A percentile compares a stretch with the other conserved stretches of the same genome.
Evolutionary conservation across 768 basidiomycete species (phyloP).

Genomic region (Mycena amicta): DNA sequence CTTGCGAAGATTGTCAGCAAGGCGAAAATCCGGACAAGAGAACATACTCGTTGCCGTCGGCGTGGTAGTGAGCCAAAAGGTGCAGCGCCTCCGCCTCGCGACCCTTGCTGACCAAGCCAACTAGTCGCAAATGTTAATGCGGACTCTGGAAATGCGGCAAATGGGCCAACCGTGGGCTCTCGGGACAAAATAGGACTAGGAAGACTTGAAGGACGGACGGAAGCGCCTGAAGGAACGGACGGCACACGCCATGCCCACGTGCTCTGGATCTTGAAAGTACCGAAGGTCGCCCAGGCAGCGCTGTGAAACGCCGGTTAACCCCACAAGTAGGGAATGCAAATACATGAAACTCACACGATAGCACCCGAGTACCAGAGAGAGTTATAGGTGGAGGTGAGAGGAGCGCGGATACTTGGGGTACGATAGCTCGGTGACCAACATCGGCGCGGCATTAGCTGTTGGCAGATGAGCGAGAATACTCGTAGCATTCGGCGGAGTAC

Average conservation of each 20-base stretch:
- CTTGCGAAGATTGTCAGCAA: slow-evolving; percentile 27
- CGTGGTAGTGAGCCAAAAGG: slow-evolving; percentile 83
- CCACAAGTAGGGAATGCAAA: background rate
- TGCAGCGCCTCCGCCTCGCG: slow-evolving; percentile 66
- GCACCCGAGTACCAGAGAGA: slow-evolving; percentile 87
- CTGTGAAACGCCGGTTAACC: slow-evolving; percentile 29
- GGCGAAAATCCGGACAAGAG: background rate
- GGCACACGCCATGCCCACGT: slow-evolving; percentile 87
- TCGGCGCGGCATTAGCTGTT: slow-evolving; percentile 71
- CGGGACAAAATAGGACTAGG: slow-evolving; percentile 72
- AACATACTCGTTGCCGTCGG: slow-evolving; percentile 64
- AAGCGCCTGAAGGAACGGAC: slow-evolving; percentile 67
- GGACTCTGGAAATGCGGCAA: too few species aligned
- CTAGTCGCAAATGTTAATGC: too few species aligned
- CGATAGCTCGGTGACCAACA: slow-evolving; percentile 84
- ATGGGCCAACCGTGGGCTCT: slow-evolving; percentile 88
- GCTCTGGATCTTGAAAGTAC: slow-evolving; percentile 67
- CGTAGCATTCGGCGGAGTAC: slow-evolving; percentile 12
- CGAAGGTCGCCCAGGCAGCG: slow-evolving; percentile 86
- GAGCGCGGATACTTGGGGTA: slow-evolving; percentile 83
- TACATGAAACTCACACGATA: slow-evolving; percentile 57
- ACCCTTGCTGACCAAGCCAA: slow-evolving; percentile 77
- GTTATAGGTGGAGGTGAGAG: slow-evolving; percentile 78
- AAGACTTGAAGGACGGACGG: slow-evolving; percentile 69
- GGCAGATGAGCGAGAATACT: slow-evolving; percentile 14